Percentiles rank a stretch among this genome's conserved stretches.
Conservation (phyloP, 208 protist species). For the Leishmania major region DNA sequence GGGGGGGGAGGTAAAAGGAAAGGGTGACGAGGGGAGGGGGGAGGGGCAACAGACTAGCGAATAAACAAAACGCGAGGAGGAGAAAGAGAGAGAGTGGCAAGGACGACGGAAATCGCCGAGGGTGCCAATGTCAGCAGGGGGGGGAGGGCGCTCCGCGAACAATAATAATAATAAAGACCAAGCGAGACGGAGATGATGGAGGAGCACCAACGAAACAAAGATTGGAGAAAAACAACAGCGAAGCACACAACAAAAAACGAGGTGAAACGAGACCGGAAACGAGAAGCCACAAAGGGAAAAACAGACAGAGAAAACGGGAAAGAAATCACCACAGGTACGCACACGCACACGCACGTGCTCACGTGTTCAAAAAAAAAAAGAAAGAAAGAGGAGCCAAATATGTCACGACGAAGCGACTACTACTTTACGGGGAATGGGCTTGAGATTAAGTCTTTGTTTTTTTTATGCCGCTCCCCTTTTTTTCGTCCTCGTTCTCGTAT, state of each 20-base stretch:
- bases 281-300: not conserved
- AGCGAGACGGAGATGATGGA: not conserved
- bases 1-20: not conserved
- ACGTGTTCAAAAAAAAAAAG: not conserved
- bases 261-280: not conserved
- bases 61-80: not conserved
- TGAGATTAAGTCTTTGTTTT: too few relatives aligned
- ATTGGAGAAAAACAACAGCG: not conserved
- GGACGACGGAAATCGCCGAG: not conserved
- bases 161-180: too few relatives aligned
- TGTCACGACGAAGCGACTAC: not conserved
- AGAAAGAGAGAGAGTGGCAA: not conserved
- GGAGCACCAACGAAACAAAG: slow-evolving; percentile 1
- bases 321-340: not conserved
- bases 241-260: not conserved
- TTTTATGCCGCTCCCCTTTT: not conserved
- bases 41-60: not conserved
- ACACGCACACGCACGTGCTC: not conserved
- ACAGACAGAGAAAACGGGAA: not conserved
- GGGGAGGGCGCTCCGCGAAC: too few relatives aligned
- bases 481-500: not conserved
- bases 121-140: not conserved
- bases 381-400: not conserved
- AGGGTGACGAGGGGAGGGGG: too few relatives aligned
- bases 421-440: too few relatives aligned